Evolutionary conservation across 306 rosid species (phyloP), one percentile per base, ranked within the genome.

Genomic region (Fragaria ananassa): DNA sequence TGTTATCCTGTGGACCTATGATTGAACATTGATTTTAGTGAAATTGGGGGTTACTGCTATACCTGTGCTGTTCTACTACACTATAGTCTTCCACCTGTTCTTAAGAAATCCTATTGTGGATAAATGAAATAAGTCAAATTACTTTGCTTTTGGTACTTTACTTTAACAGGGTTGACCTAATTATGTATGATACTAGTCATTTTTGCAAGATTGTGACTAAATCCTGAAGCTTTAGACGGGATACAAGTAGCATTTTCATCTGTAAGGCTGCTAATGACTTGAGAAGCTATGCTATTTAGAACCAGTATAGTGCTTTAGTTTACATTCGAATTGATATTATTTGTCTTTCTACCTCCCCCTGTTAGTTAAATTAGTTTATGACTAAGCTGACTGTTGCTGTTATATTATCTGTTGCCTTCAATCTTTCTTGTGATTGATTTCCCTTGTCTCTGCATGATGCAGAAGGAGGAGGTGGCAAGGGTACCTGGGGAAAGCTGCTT

Each of bases 401-500:
- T 46, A 42, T 21, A 34, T 63, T 5, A 79, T 14, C 56, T 60
- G 0, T 53, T 10, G 35, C 56, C 15, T 14, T 58, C 21, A 23
- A 11, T 42, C 17, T 45, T 29, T 75, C 11, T 7, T 21, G 29
- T 67, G 18, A 63, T 54, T 63, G 63, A 70, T 63, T 39, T 15
- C 49, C 67, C 41, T 13, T 21, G 11, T 42, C 31, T 76, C 1
- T 76, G 21, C 60, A 12, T 64, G 7, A 19, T 71, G n/a, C 83
- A 88, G 91, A 83, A 70, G 91, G 91, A 57, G 91, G 80, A 27
- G 91, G 91, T 74, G 91, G 91, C 21, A 88, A 88, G 85, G 91
- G 91, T 39, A 88, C 91, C 2, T 88, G 89, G 91, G 91, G 91
- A 71, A 88, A 85, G 61, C 75, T 88, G 47, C 86, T 88, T 1